These are phyloP conservation scores for Tetrapyrgos nigripes DNA, from an alignment of 1,284 basidiomycete genomes.

Conservation along the genomic window DNA sequence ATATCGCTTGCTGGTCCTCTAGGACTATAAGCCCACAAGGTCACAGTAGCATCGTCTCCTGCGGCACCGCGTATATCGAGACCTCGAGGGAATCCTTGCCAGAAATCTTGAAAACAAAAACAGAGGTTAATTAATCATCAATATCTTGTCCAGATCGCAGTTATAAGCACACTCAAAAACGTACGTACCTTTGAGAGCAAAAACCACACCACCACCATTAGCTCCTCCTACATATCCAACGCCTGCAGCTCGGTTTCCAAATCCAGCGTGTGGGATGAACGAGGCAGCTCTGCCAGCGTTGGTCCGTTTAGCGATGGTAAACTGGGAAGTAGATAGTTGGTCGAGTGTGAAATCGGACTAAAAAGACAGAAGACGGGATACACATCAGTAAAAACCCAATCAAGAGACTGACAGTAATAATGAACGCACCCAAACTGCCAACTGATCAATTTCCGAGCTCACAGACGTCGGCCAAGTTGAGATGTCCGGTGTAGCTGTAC, in stretches of 20 bases:
- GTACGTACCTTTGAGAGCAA: constrained; percentile 39
- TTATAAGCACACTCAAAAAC: not conserved
- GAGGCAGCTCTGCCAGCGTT: constrained; percentile 36
- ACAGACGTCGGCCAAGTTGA: constrained; percentile 46
- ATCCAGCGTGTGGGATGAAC: constrained; percentile 43
- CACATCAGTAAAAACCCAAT: not conserved
- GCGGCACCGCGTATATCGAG: constrained; percentile 45
- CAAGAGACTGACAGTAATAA: not conserved
- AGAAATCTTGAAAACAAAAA: constrained; percentile 37
- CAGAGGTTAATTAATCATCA: not conserved
- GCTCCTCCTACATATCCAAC: constrained; percentile 49
- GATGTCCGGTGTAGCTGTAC: constrained; percentile 40
- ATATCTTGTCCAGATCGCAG: too few species aligned
- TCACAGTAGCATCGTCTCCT: constrained; percentile 38
- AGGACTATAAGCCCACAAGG: constrained; percentile 49
- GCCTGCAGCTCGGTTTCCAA: constrained; percentile 42
- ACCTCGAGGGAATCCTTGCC: constrained; percentile 46
- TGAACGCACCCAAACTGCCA: constrained; percentile 37
- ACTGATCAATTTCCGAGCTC: constrained; percentile 35
- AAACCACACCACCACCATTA: constrained; percentile 43
- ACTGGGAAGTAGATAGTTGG: constrained; percentile 41
- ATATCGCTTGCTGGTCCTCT: constrained; percentile 47
- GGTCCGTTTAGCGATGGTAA: constrained; percentile 42
- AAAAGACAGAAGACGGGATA: not conserved
- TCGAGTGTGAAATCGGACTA: constrained; percentile 42